Evolutionary conservation across 2,329 filamentous ascomycete genomes (phyloP), one percentile per base, ranked within the genome.

Genomic region (Purpureocillium takamizusanense): DNA sequence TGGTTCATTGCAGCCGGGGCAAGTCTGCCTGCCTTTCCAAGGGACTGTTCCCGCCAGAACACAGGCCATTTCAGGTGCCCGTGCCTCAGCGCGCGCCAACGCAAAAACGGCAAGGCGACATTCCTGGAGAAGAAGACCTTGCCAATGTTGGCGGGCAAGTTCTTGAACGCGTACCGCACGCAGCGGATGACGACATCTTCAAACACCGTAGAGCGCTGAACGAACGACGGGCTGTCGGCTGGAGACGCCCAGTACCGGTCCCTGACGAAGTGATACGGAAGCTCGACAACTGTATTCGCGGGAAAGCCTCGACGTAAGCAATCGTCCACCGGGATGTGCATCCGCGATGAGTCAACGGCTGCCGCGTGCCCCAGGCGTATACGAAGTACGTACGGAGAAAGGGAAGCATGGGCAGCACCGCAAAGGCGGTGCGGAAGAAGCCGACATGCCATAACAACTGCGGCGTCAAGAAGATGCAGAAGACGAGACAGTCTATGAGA

Each of bases 111-210:
- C 36, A 86, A 55, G 1, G 82, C 74, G 9, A 92, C 83, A 25
- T 65, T 57, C 61, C 81, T 86, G 7, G 78, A 82, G 56, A 92
- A 86, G 67, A 92, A 90, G 13, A 89, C 78, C 30, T 81, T 72
- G 5, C 80, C 81, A 18, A 90, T 73, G 27, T 64, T 68, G 8
- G 82, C 70, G 3, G 82, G 81, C 46, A 90, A 76, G 44, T 76
- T 73, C 18, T 78, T 74, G 54, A 90, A 90, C 12, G 82, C 83
- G 67, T 84, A 88, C 38, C 83, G 74, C 28, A 92, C 83, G 52
- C 81, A 87, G 42, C 83, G 74, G 42, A 90, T 72, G 35, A 88
- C 83, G 32, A 87, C 57, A 53, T 89, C 83, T 56, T 90, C 84
- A 52, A 89, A 90, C 2, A 76, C 61, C 3, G 80, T 78, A n/a